These are phyloP conservation scores for Talaromyces borbonicus DNA, from an alignment of 495 filamentous ascomycete genomes.

Conservation along the genomic window DNA sequence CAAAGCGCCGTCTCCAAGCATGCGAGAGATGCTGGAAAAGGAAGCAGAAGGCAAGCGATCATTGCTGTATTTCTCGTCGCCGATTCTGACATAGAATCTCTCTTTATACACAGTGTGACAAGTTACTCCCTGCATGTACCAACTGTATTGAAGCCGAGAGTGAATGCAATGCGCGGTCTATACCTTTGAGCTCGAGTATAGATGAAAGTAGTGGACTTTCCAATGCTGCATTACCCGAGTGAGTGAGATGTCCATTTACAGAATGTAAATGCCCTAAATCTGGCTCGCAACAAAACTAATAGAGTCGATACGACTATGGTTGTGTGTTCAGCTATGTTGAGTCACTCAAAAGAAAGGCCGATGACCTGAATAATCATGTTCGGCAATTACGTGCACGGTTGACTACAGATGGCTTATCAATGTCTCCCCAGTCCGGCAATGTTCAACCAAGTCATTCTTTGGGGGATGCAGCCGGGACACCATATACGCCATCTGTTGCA, in stretches of 20 bases:
- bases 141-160: conserved; percentile 12
- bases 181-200: conserved; percentile 11
- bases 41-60: conserved; percentile 19
- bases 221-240: conserved; percentile 19
- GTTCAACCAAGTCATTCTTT: background rate
- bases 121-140: conserved; percentile 14
- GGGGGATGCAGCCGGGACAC: background rate
- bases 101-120: conserved; percentile 14
- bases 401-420: background rate
- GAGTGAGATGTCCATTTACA: background rate
- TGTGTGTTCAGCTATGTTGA: conserved; percentile 17
- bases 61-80: background rate
- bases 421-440: background rate
- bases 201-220: conserved; percentile 16
- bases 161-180: conserved; percentile 13
- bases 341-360: conserved; percentile 16
- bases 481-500: background rate
- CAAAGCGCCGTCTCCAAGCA: conserved; percentile 9
- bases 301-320: background rate
- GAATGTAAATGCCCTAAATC: background rate
- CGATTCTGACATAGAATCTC: background rate
- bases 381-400: conserved; percentile 10
- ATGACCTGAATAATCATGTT: conserved; percentile 10
- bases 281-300: background rate
- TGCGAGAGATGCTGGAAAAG: conserved; percentile 25